Base-by-base conservation (phyloP, 495 filamentous ascomycete genomes). In the Sordaria brevicollis region DNA sequence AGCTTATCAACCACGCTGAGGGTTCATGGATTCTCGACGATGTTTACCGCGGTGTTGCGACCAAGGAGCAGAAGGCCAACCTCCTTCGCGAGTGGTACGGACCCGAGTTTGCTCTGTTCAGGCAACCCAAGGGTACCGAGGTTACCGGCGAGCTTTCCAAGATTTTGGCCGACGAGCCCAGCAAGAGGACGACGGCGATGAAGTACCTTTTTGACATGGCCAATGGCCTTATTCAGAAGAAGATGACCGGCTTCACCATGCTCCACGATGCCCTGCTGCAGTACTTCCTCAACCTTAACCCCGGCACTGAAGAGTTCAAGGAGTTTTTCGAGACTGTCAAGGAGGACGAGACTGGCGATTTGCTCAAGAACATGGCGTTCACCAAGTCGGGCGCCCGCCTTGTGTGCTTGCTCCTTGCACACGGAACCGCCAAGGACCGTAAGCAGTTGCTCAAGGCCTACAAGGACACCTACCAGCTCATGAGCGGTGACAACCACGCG, bases 231-330 rank as follows among this genome's bases (percentile, higher is more conserved):
- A 85, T 97, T 67, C 93, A 97, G 82, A 99, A 99, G 86, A 93
- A 96, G 81, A 88, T 92, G 74, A 94, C 93, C 15, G 93, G 91
- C 7, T 99, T 98, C 80, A 96, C 93, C 1, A 94, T 98, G 84
- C 86, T 98, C 5, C 96, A 99, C 79, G 94, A 96, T 72, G 96
- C 95, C 25, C 96, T 98, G 94, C 87, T 97, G 65, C 93, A 99
- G 76, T 98, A 97, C 78, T 95, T 93, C 81, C 84, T 92, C 65
- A 93, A 91, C 76, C 86, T 89, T 62, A 90, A 89, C 66, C 83
- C 88, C 13, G 92, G 89, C 21, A 91, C 87, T 74, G 87, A 89
- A 43, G 94, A 97, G 77, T 85, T 90, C 41, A 91, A 86, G 41
- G 93, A 97, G 72, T 97, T 95, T 75, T 82, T 97, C 65, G 94